Evolutionary conservation across 2,329 filamentous ascomycete genomes (phyloP), one percentile per base, ranked within the genome.

Genomic region (Neofusicoccum sp.): DNA sequence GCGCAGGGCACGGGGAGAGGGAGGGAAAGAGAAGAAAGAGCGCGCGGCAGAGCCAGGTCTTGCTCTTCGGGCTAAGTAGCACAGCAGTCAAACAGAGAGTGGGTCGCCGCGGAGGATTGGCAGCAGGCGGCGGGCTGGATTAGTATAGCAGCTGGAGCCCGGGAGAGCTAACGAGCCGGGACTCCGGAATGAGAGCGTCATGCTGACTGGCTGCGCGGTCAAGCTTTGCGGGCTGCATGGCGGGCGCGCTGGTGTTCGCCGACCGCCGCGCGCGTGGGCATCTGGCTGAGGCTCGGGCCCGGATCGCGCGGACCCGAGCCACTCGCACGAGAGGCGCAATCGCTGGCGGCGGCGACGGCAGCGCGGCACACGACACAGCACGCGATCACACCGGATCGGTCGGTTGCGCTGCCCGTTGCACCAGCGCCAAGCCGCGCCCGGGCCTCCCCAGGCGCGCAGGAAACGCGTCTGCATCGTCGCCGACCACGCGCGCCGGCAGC

Each of bases 331-430:
- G 30, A 34, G 16, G 44, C n/a, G n/a, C n/a, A n/a, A n/a, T 16
- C 44, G 44, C 26, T 30, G 26, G 38, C 14, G 16, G 47, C 20
- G 34, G 26, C 34, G 11, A 12, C 30, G 9, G 20, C 31, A 51
- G 49, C 12, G 36, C 41, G 16, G 33, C 49, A 40, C 49, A 36
- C 49, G 49, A 41, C 41, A 30, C 44, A 47, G 44, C 44, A 6
- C 44, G n/a, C 44, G 44, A 28, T 28, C 28, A 36, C 28, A 26
- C 20, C 51, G 51, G 51, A 56, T 56, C 64, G 63, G 38, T 54
- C 61, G 11, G 61, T n/a, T 1, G 47, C 60, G 41, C 30, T 38
- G n/a, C 36, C 63, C n/a, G 47, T 58, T 53, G 54, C 58, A 24
- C 44, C 62, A n/a, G 56, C 40, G 45, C 53, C 58, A 44, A 20